Evolutionary conservation across 1,139 yeast species (phyloP).

Genomic region (Suhomyces taliae): DNA sequence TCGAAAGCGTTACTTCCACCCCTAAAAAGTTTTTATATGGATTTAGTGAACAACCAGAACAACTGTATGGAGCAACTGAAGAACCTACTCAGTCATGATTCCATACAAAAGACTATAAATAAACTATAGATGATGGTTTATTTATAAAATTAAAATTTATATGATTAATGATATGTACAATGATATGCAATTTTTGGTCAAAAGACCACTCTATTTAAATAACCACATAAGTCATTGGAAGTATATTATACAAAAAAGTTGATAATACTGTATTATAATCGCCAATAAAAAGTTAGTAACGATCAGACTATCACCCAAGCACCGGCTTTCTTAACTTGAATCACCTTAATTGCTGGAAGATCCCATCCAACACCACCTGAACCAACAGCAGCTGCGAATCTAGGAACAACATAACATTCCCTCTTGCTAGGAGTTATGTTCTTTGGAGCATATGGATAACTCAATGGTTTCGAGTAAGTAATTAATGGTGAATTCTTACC

Average conservation of each 20-base stretch:
- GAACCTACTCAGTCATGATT: no score
- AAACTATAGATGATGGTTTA: no score
- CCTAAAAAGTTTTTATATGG: constrained; percentile 21
- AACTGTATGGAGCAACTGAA: no score
- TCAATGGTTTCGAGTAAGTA: constrained; percentile 87
- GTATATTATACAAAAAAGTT: no score
- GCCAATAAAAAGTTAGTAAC: no score
- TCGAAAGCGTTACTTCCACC: constrained; percentile 34
- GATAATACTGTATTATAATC: no score
- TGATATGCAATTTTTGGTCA: no score
- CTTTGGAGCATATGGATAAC: constrained; percentile 86
- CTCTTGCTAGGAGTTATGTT: constrained; percentile 61
- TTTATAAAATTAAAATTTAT: no score
- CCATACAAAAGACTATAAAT: no score
- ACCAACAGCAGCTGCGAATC: constrained; percentile 84
- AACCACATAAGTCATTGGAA: no score
- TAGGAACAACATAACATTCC: constrained; percentile 87
- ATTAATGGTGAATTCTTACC: constrained; percentile 72
- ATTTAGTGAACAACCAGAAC: not conserved
- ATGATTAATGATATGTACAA: no score
- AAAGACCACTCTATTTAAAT: no score
- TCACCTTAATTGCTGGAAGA: constrained; percentile 77
- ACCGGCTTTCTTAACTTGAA: constrained; percentile 63
- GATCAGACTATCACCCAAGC: constrained; percentile 48
- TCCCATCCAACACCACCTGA: constrained; percentile 93